Evolutionary conservation across 768 basidiomycete species (phyloP).

Genomic region (Rhodotorula taiwanensis): DNA sequence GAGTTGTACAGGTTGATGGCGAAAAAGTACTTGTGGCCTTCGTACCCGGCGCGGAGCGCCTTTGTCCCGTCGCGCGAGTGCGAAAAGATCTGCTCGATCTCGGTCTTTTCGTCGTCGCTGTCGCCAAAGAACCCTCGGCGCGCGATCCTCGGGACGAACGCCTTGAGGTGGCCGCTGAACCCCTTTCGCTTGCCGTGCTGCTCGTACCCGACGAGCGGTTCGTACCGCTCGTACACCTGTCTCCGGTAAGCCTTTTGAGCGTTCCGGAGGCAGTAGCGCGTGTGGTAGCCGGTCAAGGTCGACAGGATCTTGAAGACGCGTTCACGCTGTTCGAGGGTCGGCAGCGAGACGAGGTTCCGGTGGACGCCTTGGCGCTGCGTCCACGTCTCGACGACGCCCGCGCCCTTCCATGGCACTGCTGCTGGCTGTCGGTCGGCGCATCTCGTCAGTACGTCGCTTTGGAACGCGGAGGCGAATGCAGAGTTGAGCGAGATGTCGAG

Average conservation of each 20-base stretch:
- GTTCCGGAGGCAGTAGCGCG: slow-evolving; percentile 56
- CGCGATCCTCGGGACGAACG: slow-evolving; percentile 33
- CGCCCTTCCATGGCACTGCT: slow-evolving; percentile 30
- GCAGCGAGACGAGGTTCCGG: slow-evolving; percentile 48
- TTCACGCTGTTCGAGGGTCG: slow-evolving; percentile 72
- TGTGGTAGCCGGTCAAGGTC: slow-evolving; percentile 82
- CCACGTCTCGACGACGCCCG: slow-evolving; percentile 29
- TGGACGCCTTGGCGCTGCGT: slow-evolving; percentile 31
- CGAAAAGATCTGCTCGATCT: slow-evolving; percentile 41
- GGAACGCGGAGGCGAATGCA: neutral
- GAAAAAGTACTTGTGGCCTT: slow-evolving; percentile 93
- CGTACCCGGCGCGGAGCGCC: slow-evolving; percentile 45
- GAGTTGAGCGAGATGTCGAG: neutral
- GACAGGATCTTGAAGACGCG: slow-evolving; percentile 81
- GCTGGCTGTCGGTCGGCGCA: neutral
- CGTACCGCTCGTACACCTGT: slow-evolving; percentile 80
- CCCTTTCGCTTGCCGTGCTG: slow-evolving; percentile 46
- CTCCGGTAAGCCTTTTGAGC: slow-evolving; percentile 76
- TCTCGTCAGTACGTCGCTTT: neutral
- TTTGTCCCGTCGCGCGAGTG: slow-evolving; percentile 42
- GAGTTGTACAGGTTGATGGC: slow-evolving; percentile 99
- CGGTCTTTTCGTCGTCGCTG: slow-evolving; percentile 30
- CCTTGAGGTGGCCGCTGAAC: slow-evolving; percentile 39
- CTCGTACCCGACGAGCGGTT: slow-evolving; percentile 70
- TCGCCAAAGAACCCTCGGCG: slow-evolving; percentile 16